phyloP scores from a whole-genome alignment of 2,329 filamentous ascomycete genomes.

The Sporothrix mexicana region DNA sequence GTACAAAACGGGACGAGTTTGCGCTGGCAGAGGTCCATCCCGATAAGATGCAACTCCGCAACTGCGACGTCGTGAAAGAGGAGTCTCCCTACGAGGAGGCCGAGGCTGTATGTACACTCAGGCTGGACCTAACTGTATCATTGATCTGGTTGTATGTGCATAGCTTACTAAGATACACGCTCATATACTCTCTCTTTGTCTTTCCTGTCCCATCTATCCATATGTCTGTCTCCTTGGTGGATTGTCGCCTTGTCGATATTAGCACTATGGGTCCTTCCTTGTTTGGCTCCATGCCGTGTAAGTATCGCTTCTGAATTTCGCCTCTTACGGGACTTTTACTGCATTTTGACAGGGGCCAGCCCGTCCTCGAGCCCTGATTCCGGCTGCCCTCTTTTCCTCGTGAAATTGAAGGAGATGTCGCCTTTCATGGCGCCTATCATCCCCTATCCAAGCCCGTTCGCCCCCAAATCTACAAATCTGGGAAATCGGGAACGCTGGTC shows the following conservation, averaged over 20 bases:
- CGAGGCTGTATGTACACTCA: not conserved
- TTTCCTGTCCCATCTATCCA: too few species aligned
- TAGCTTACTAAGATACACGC: too few species aligned
- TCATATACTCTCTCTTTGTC: too few species aligned
- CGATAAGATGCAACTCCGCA: too few species aligned
- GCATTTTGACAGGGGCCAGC: not conserved
- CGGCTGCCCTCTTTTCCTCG: not conserved
- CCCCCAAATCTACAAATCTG: conserved; percentile 7
- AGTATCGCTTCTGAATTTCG: not conserved
- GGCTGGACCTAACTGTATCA: not conserved
- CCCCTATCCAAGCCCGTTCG: not conserved
- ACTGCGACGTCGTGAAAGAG: not conserved
- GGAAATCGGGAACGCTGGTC: not conserved
- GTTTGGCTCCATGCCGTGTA: not conserved
- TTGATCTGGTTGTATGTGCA: too few species aligned
- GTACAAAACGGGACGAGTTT: not conserved
- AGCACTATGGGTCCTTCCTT: not conserved
- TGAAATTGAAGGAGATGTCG: too few species aligned
- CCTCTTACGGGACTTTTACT: not conserved
- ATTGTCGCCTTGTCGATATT: too few species aligned
- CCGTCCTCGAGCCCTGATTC: conserved; percentile 6
- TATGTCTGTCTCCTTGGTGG: too few species aligned
- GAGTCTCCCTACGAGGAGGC: not conserved
- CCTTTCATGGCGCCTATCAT: too few species aligned
- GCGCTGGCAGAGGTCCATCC: not conserved